These are phyloP conservation scores for Aspergillus neoniger DNA, from an alignment of 2,329 filamentous ascomycete genomes.

Conservation along the genomic window DNA sequence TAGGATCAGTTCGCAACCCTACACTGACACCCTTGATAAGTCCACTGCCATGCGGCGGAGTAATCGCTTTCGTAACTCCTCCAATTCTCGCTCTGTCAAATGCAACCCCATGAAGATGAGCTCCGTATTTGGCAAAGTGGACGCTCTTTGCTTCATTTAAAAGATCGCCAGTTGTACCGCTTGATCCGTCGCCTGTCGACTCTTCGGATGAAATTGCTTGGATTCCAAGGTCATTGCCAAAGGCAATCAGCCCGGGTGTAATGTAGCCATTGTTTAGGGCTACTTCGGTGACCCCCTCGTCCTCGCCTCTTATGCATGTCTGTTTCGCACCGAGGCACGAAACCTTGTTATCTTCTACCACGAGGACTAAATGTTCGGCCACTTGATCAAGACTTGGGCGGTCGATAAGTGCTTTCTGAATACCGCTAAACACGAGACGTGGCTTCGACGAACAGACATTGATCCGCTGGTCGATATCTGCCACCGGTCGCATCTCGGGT, in stretches of 20 bases:
- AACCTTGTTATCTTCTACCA: neutral
- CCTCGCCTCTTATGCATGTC: neutral
- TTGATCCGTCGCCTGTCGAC: slow-evolving; percentile 50
- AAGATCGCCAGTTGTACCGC: slow-evolving; percentile 58
- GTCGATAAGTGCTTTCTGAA: neutral
- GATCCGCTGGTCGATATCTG: neutral
- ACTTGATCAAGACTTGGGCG: neutral
- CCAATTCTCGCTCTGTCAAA: slow-evolving; percentile 55
- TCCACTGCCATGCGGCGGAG: slow-evolving; percentile 53
- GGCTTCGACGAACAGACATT: neutral
- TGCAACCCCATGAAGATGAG: slow-evolving; percentile 56
- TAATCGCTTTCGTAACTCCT: slow-evolving; percentile 61
- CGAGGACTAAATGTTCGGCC: neutral
- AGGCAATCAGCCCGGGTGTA: slow-evolving; percentile 5
- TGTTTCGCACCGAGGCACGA: neutral
- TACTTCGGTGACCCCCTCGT: neutral
- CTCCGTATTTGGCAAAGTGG: slow-evolving; percentile 49
- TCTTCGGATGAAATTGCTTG: slow-evolving; percentile 56
- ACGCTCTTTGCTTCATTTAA: slow-evolving; percentile 18
- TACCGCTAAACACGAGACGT: neutral
- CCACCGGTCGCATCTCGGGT: neutral
- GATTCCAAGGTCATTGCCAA: slow-evolving; percentile 44
- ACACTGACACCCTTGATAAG: slow-evolving; percentile 61
- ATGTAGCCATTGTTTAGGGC: neutral
- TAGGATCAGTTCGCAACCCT: slow-evolving; percentile 47